Evolutionary conservation across 129 eudicot genomes (phyloP), one percentile per base, ranked within the genome.

Genomic region (Erigeron canadensis): DNA sequence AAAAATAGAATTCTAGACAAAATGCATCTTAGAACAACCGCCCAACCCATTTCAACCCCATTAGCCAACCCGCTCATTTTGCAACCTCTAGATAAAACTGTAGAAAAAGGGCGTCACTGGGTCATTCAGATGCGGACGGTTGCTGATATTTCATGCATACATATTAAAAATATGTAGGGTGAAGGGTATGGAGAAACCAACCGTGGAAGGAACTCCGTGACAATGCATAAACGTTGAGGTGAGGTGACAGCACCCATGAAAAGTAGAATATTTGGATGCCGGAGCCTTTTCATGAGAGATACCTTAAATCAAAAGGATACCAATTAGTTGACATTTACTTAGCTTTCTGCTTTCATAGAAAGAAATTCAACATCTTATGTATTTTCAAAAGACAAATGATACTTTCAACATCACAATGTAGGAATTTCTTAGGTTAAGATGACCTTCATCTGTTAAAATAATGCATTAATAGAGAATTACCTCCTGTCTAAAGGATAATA

Each of bases 171-270:
- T 15, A 28, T 11, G 50, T 4, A 16, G 50, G 21, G 62, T 18
- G 11, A 76, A 56, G 45, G 68, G 34, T 73, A 70, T 65, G 58
- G 61, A 59, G 78, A 6, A 69, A 81, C 63, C 15, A 75, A 90
- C 99, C 99, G 90, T 17, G 97, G 96, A 83, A 95, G 96, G 88
- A 95, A 88, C 85, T 95, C 99, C 19, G 99, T 95, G 54, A 95
- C 96, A 62, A 95, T 95, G 76, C 99, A 90, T 72, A 95, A 85
- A 59, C 91, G 94, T 83, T 95, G 83, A 72, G 99, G 96, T 65
- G 99, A 84, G 55, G 89, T 88, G 64, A 90, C 97, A 34, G 97
- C 97, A 69, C 99, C 99, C 99, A 95, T 95, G 76, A 95, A 95
- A 47, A 95, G 90, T 55, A 95, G 84, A 80, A 95, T 86, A 80